Conservation (phyloP, 805 yeast genomes). For the Wickerhamomyces ciferrii region DNA sequence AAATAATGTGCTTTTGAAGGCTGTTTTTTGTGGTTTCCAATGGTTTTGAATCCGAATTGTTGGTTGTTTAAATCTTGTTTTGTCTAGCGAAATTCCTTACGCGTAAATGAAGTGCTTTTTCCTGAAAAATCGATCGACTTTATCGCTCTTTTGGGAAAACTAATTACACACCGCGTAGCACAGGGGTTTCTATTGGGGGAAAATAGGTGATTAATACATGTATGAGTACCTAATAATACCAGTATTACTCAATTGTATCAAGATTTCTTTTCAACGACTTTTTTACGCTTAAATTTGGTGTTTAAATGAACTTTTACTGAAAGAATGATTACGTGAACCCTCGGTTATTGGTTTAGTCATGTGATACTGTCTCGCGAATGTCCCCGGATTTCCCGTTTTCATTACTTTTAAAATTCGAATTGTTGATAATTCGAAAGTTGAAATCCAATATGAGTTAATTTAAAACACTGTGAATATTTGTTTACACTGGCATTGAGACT, state of each 20-base stretch:
- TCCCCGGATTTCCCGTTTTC: neutral
- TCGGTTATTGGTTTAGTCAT: neutral
- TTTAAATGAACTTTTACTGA: neutral
- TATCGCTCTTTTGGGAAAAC: neutral
- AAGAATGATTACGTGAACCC: neutral
- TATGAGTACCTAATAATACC: no score
- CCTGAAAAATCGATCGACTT: neutral
- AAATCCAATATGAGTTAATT: no score
- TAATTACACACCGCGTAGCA: neutral
- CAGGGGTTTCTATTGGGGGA: neutral
- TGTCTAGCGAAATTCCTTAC: neutral
- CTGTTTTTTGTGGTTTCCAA: neutral
- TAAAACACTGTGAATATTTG: no score
- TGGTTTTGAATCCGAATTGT: neutral
- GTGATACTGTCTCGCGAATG: neutral
- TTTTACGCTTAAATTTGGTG: no score
- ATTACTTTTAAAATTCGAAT: neutral
- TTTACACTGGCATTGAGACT: no score
- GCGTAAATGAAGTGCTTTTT: constrained; percentile 1
- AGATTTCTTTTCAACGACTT: neutral
- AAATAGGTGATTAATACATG: neutral
- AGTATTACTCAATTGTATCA: no score
- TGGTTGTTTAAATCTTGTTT: neutral
- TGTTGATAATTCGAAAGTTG: neutral
- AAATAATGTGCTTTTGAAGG: neutral